Conservation (phyloP, 169 alveolate genomes). For the Plasmodium gallinaceum region DNA sequence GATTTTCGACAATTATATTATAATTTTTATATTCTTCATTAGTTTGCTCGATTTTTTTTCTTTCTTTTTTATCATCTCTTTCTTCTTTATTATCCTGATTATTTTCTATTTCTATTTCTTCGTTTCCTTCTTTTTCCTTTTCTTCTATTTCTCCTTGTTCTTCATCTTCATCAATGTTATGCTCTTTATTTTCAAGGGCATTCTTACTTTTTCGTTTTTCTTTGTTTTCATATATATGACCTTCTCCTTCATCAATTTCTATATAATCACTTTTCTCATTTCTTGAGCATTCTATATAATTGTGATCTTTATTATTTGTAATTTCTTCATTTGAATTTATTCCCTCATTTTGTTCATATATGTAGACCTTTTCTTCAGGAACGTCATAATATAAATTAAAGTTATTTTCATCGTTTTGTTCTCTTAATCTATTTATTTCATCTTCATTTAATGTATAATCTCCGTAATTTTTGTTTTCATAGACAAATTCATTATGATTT, state of each 20-base stretch:
- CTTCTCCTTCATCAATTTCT: not conserved
- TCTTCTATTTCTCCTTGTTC: not conserved
- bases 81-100: not conserved
- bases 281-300: not conserved
- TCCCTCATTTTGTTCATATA: not conserved
- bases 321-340: not conserved
- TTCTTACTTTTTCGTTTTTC: not conserved
- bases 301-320: not conserved
- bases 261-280: not conserved
- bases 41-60: not conserved
- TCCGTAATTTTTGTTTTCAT: not conserved
- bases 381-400: not conserved
- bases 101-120: not conserved
- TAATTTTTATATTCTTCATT: not conserved
- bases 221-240: constrained; percentile 1
- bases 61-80: not conserved
- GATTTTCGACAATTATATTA: too few relatives aligned
- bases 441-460: not conserved
- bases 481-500: not conserved
- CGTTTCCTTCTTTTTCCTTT: not conserved
- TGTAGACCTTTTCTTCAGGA: not conserved
- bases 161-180: not conserved
- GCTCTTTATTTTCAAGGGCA: not conserved
- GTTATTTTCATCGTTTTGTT: not conserved
- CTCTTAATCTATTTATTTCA: not conserved